Evolutionary conservation across 441 rosid genomes (phyloP), one percentile per base, ranked within the genome.

Genomic region (Eruca vesicaria): DNA sequence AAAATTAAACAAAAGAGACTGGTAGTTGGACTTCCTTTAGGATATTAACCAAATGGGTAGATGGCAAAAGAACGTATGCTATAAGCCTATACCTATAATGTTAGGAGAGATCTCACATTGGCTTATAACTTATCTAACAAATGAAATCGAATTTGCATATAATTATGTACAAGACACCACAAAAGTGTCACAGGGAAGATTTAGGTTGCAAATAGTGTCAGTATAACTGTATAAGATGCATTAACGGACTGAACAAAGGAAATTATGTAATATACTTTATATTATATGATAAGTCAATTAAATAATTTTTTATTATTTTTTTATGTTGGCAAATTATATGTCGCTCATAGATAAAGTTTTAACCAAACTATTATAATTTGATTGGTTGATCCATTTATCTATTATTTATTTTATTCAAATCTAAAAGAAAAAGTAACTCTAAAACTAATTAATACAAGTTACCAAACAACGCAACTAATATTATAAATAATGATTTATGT

Each of bases 51-150:
- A 72, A 52, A 52, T 52, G 36, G 23, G 68, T 71, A 32, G 61
- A 33, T 63, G 38, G 29, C 56, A 63, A 72, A 58, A 35, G 12
- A 72, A 63, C 36, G 35, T 62, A 62, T 6, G 19, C n/a, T 50
- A 50, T 50, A 28, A 28, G 63, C 63, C 63, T 58, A 62, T 50
- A 21, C 63, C 63, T 58, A 62, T 50, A 21, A 11, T 8, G 61
- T 60, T 16, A 15, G 28, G 38, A 45, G 69, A 66, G 28, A 16
- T 31, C 10, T 45, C 31, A 43, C 31, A 15, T 41, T 57, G 5
- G 10, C 6, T 53, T 32, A n/a, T n/a, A 4, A 31, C 7, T 55
- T 23, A 55, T 21, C 6, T 53, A n/a, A 8, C 38, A 10, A 18
- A 38, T n/a, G 38, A 23, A 69, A 26, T 38, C 8, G 14, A 6